These are phyloP conservation scores for Alternaria panax DNA, from an alignment of 2,329 filamentous ascomycete species.

Conservation along the genomic window DNA sequence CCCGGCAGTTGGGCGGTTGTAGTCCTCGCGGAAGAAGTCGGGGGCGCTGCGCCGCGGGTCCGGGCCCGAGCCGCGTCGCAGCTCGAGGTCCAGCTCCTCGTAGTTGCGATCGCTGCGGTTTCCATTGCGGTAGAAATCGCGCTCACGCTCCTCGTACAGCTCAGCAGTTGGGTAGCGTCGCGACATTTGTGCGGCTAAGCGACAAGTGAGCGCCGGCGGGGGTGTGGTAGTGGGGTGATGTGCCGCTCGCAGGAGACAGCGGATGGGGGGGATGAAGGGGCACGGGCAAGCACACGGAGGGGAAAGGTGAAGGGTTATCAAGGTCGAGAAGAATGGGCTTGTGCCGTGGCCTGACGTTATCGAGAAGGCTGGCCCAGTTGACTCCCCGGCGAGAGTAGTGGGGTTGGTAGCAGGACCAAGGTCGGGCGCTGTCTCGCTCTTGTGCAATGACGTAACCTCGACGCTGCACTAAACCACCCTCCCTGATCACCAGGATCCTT, in stretches of 20 bases:
- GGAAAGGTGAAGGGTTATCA: conserved; percentile 12
- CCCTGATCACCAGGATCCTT: conserved; percentile 18
- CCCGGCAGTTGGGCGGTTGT: conserved; percentile 57
- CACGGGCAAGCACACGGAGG: conserved; percentile 5
- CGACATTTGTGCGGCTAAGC: conserved; percentile 40
- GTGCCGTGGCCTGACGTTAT: conserved; percentile 38
- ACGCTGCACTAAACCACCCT: conserved; percentile 18
- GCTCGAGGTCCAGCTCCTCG: conserved; percentile 60
- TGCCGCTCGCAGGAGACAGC: conserved; percentile 14
- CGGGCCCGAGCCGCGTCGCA: conserved; percentile 44
- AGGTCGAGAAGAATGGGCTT: conserved; percentile 14
- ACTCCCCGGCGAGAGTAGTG: conserved; percentile 24
- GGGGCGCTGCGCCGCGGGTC: conserved; percentile 55
- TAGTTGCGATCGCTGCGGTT: conserved; percentile 54
- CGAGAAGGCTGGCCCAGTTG: conserved; percentile 30
- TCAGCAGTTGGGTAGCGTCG: conserved; percentile 57
- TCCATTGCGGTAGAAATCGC: conserved; percentile 57
- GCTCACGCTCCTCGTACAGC: conserved; percentile 58
- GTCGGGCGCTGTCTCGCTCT: conserved; percentile 20
- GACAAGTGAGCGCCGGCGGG: conserved; percentile 22
- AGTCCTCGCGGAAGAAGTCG: conserved; percentile 59
- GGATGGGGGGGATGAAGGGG: conserved; percentile 10
- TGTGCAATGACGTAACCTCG: conserved; percentile 23
- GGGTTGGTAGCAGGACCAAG: conserved; percentile 27
- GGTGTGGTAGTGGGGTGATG: conserved; percentile 18